These are phyloP conservation scores for Carnegiea gigantea DNA, from an alignment of 179 eudicot species.

Conservation along the genomic window DNA sequence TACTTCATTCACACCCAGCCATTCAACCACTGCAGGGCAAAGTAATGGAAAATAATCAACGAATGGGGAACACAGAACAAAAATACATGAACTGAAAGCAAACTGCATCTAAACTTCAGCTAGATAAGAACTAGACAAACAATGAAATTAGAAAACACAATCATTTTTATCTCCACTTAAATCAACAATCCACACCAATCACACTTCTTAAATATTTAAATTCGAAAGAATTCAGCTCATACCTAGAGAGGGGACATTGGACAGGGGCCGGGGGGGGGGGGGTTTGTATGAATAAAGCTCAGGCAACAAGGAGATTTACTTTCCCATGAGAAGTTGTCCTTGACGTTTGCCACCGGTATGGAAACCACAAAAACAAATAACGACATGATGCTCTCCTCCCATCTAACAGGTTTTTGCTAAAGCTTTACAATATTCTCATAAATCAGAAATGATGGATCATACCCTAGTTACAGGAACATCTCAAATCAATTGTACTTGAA, in stretches of 20 bases:
- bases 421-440: neutral
- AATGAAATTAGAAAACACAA: neutral
- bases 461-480: too few relatives aligned
- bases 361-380: neutral
- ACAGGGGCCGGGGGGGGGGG: too few relatives aligned
- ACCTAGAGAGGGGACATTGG: too few relatives aligned
- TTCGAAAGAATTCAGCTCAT: too few relatives aligned
- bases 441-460: neutral
- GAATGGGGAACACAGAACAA: neutral
- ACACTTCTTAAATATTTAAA: neutral
- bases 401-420: neutral
- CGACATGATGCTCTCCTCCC: neutral
- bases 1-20: conserved; percentile 50
- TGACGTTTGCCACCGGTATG: neutral
- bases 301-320: too few relatives aligned
- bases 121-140: neutral
- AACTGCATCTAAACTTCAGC: neutral
- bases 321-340: neutral
- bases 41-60: conserved; percentile 1
- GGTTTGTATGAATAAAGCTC: too few relatives aligned
- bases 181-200: neutral
- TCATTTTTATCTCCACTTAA: neutral
- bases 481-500: too few relatives aligned
- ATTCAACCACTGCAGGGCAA: conserved; percentile 57
- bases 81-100: neutral